Conservation (phyloP, 1,284 basidiomycete species). For the Trichosporon coremiiforme region DNA sequence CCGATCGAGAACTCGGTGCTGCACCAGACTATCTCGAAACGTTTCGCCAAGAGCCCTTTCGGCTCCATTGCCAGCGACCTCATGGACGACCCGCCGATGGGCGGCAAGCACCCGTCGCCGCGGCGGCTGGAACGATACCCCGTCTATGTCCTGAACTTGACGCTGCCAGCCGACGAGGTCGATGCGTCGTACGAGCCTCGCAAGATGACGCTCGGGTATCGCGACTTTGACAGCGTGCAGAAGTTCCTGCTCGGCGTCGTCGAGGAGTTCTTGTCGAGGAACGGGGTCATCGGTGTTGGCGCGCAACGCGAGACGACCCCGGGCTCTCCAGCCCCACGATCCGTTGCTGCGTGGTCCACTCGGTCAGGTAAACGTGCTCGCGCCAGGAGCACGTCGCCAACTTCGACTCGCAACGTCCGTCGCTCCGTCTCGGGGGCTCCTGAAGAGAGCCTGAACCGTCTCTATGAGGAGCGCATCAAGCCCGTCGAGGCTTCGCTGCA, state of each 20-base stretch:
- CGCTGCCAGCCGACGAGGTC: conserved; percentile 65
- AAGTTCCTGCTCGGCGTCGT: conserved; percentile 65
- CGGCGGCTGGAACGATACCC: conserved; percentile 71
- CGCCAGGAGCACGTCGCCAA: neutral
- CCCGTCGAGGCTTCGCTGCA: neutral
- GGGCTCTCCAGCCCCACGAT: neutral
- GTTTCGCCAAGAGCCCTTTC: conserved; percentile 59
- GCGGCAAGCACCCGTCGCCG: conserved; percentile 64
- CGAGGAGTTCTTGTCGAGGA: conserved; percentile 66
- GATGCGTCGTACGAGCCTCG: conserved; percentile 77
- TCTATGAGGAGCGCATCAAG: conserved; percentile 13
- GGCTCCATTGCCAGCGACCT: conserved; percentile 53
- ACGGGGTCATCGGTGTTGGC: conserved; percentile 61
- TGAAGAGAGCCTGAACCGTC: conserved; percentile 5
- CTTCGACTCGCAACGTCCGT: neutral
- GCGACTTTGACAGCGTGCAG: conserved; percentile 62
- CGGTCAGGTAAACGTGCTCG: neutral
- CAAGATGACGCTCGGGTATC: conserved; percentile 69
- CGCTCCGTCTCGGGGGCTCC: neutral
- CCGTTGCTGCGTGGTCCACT: neutral
- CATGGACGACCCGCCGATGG: conserved; percentile 20
- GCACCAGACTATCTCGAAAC: conserved; percentile 67
- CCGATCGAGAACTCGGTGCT: conserved; percentile 66
- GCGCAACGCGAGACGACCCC: neutral
- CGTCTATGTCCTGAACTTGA: conserved; percentile 76